phyloP scores from a whole-genome alignment of 768 basidiomycete genomes.

The Suillus subaureus region DNA sequence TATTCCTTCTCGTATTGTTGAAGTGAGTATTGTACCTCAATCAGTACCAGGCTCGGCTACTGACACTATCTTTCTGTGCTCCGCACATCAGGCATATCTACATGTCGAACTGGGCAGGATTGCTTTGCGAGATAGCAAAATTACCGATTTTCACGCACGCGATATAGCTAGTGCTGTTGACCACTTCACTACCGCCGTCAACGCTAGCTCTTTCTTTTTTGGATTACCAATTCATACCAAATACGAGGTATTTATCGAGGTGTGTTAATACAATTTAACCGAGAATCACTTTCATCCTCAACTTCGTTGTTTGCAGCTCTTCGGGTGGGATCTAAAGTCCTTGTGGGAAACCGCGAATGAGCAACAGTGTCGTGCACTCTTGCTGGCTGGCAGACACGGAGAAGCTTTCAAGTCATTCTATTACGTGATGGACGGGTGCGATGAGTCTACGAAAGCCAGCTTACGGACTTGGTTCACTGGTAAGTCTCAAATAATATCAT shows the following conservation, averaged over 20 bases:
- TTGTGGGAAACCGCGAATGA: not conserved
- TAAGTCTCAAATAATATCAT: not conserved
- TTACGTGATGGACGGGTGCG: not conserved
- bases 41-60: not conserved
- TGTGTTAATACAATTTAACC: not conserved
- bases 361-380: not conserved
- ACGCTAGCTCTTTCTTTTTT: not conserved
- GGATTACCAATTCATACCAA: not conserved
- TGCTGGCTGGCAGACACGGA: not conserved
- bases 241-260: not conserved
- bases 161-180: not conserved
- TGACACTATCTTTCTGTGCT: not conserved
- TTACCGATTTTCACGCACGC: not conserved
- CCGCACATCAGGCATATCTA: not conserved
- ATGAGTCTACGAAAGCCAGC: not conserved
- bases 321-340: not conserved
- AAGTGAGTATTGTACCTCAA: not conserved
- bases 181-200: not conserved
- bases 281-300: not conserved
- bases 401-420: not conserved
- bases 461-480: not conserved
- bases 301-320: not conserved
- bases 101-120: not conserved
- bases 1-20: not conserved
- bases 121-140: not conserved